These are phyloP conservation scores for Dittrichia graveolens DNA, from an alignment of 129 eudicot genomes.

Conservation along the genomic window DNA sequence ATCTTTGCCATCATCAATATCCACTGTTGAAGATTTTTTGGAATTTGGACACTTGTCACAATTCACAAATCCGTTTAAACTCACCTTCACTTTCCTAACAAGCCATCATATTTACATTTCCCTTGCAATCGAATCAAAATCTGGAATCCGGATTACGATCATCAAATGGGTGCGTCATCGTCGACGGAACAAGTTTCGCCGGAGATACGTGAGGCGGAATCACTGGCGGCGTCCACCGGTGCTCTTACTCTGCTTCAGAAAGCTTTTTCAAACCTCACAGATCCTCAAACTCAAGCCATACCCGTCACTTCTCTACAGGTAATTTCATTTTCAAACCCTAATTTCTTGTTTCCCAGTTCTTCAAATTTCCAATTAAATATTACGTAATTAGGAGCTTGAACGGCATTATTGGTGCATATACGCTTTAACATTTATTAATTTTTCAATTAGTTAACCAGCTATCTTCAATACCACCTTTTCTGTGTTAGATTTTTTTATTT, in stretches of 20 bases:
- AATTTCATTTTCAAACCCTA: constrained; percentile 20
- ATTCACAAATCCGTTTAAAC: too few relatives aligned
- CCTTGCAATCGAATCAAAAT: constrained; percentile 9
- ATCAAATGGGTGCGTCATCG: constrained; percentile 73
- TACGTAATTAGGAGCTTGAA: background rate
- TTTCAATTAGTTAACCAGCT: too few relatives aligned
- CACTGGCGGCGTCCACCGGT: constrained; percentile 83
- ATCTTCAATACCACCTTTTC: too few relatives aligned
- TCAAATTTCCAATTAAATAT: background rate
- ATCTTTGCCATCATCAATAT: too few relatives aligned
- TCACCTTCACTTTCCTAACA: background rate
- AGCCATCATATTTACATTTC: background rate
- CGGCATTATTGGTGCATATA: background rate
- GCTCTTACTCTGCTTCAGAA: constrained; percentile 66
- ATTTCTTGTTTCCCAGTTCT: background rate
- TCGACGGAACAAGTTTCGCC: constrained; percentile 55
- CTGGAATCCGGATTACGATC: background rate
- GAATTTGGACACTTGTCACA: constrained; percentile 24
- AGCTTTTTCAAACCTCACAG: constrained; percentile 60
- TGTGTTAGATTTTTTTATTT: background rate
- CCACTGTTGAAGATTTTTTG: background rate
- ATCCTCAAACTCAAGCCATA: constrained; percentile 62
- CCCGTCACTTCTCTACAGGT: constrained; percentile 77
- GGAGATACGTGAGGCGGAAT: constrained; percentile 75
- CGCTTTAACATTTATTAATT: background rate